Base-by-base conservation (phyloP, 129 eudicot species). In the Tagetes patula region DNA sequence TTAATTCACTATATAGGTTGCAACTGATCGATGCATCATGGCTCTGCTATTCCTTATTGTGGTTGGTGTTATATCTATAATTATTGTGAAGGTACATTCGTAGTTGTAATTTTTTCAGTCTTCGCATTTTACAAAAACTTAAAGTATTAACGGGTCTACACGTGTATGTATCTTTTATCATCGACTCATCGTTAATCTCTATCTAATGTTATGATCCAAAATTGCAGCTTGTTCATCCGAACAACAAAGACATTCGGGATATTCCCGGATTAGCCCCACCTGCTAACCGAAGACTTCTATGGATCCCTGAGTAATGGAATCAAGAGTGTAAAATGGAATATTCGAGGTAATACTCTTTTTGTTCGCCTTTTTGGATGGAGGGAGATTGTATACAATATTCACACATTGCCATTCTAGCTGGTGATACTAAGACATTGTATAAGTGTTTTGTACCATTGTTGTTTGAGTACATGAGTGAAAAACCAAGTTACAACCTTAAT, bases 201-300 rank as follows among this genome's bases (percentile, higher is more conserved):
- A 39, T 45, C 8, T 66, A 38, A 67, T 67, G 45, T 75, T 69
- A 46, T 54, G 64, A 50, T 38, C 8, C 33, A 27, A 6, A 61
- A 47, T 42, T 61, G 74, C 98, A 93, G 98, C 75, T 93, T 47
- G 96, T 93, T 72, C 75, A 85, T 75, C 98, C 98, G 39, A 10
- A 82, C 54, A 89, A 87, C 88, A 83, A 87, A 70, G 92, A 89
- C 83, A 89, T 84, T 49, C 87, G 79, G 53, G 98, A 87, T 70
- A 87, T 89, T 39, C 98, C 98, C 12, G 95, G 98, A 77, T 82
- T 93, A 49, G 98, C 95, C 12, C 98, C 98, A 80, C 98, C 98
- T 3, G 98, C 77, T 54, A 71, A 68, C 58, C 88, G 98, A 73
- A 87, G 46, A 73, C 82, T 92, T 68, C 82, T 92, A 36, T 89